Conservation (phyloP, 2,329 filamentous ascomycete genomes). For the Metarhizium sp. region DNA sequence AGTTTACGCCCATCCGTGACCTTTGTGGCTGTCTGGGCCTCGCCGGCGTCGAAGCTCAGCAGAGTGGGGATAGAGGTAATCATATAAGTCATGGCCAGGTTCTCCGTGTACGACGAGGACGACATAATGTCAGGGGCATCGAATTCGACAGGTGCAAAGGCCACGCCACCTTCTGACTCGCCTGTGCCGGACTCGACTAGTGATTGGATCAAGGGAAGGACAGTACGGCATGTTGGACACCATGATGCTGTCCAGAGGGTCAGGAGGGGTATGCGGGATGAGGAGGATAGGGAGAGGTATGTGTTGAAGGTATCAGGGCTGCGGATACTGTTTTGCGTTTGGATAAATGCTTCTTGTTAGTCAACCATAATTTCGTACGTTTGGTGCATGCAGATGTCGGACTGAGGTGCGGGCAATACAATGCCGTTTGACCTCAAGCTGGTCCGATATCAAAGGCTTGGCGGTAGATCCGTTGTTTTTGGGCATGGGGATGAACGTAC, state of each 20-base stretch:
- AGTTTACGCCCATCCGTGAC: slow-evolving; percentile 39
- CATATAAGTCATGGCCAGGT: slow-evolving; percentile 45
- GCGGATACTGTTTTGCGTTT: slow-evolving; percentile 36
- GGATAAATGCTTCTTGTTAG: not conserved
- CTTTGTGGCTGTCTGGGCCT: slow-evolving; percentile 39
- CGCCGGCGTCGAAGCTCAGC: slow-evolving; percentile 46
- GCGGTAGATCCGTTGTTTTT: not conserved
- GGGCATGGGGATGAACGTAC: slow-evolving; percentile 4
- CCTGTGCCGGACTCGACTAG: slow-evolving; percentile 43
- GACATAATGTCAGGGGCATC: slow-evolving; percentile 48
- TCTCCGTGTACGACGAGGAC: slow-evolving; percentile 15
- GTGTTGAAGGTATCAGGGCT: slow-evolving; percentile 43
- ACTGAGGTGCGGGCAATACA: too few relatives aligned
- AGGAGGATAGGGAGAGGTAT: slow-evolving; percentile 45
- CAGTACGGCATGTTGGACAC: slow-evolving; percentile 43
- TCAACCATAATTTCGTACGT: not conserved
- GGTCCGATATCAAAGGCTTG: too few relatives aligned
- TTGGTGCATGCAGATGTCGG: not conserved
- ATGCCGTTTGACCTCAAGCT: too few relatives aligned
- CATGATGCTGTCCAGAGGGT: slow-evolving; percentile 53
- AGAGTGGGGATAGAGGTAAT: slow-evolving; percentile 49
- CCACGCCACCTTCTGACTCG: slow-evolving; percentile 46
- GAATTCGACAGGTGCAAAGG: slow-evolving; percentile 44
- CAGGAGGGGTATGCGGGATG: slow-evolving; percentile 44
- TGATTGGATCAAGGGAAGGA: slow-evolving; percentile 38